Conservation (phyloP, 495 filamentous ascomycete genomes). For the Podospora fimiseda region DNA sequence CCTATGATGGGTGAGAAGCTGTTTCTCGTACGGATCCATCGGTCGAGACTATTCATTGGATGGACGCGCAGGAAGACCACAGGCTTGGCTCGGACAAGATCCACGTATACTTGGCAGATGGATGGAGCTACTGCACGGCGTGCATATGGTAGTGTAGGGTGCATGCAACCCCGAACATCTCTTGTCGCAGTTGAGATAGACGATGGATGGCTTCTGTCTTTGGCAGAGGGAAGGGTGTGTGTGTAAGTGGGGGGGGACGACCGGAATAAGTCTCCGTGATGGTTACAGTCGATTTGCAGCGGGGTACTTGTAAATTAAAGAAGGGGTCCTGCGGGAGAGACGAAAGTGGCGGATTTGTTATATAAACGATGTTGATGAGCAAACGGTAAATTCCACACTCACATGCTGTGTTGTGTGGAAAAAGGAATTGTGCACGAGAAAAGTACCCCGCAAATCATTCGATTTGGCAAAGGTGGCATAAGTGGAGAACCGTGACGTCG, state of each 20-base stretch:
- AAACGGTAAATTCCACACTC: constrained; percentile 1
- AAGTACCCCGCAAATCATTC: constrained; percentile 24
- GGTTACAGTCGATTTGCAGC: neutral
- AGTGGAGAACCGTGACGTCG: constrained; percentile 25
- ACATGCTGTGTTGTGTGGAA: no score
- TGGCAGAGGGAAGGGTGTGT: neutral
- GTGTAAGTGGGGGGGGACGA: neutral
- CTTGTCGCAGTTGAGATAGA: neutral
- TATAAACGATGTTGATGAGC: neutral
- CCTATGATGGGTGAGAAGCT: no score
- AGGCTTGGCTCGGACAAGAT: neutral
- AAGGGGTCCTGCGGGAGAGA: neutral
- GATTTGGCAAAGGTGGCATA: constrained; percentile 7
- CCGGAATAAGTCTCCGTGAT: neutral
- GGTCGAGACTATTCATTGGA: neutral
- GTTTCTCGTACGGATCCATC: no score
- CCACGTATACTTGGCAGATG: neutral
- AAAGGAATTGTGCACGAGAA: neutral
- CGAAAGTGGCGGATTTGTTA: neutral
- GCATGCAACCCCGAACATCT: neutral
- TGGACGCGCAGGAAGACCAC: no score
- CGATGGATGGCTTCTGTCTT: no score
- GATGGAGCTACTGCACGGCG: neutral
- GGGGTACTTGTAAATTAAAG: no score
- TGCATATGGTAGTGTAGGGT: neutral